Conservation (phyloP, 106 monocot genomes). For the Apostasia ramifera region DNA sequence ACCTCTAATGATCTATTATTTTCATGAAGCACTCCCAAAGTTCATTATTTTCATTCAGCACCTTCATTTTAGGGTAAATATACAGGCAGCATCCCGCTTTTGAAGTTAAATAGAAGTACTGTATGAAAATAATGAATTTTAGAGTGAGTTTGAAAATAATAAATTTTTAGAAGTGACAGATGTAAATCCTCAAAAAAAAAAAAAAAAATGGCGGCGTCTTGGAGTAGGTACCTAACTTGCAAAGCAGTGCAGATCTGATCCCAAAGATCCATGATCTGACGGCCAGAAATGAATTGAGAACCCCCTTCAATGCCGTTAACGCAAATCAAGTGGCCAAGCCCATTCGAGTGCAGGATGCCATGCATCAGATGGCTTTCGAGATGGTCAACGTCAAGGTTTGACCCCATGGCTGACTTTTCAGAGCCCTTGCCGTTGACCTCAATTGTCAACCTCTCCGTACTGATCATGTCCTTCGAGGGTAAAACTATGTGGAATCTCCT, state of each 20-base stretch:
- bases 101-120: too few species aligned
- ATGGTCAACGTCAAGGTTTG: slow-evolving; percentile 4
- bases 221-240: slow-evolving; percentile 38
- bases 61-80: background rate
- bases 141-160: background rate
- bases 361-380: slow-evolving; percentile 42
- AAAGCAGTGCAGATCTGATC: slow-evolving; percentile 60
- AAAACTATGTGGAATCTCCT: slow-evolving; percentile 76
- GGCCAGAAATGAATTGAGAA: slow-evolving; percentile 60
- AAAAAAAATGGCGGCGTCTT: background rate
- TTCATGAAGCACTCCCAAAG: too few species aligned
- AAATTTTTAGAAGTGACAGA: too few species aligned
- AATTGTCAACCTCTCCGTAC: background rate
- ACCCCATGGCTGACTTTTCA: background rate
- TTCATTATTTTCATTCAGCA: too few species aligned
- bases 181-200: too few species aligned
- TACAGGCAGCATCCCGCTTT: too few species aligned
- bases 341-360: slow-evolving; percentile 76
- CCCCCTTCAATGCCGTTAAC: slow-evolving; percentile 71
- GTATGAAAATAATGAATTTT: background rate
- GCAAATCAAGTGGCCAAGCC: slow-evolving; percentile 68
- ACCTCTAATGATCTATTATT: too few species aligned
- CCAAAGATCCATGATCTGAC: slow-evolving; percentile 68
- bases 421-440: slow-evolving; percentile 1
- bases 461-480: slow-evolving; percentile 18